Evolutionary conservation across 2,329 filamentous ascomycete genomes (phyloP), one percentile per base, ranked within the genome.

Genomic region (Colletotrichum tamarilloi): DNA sequence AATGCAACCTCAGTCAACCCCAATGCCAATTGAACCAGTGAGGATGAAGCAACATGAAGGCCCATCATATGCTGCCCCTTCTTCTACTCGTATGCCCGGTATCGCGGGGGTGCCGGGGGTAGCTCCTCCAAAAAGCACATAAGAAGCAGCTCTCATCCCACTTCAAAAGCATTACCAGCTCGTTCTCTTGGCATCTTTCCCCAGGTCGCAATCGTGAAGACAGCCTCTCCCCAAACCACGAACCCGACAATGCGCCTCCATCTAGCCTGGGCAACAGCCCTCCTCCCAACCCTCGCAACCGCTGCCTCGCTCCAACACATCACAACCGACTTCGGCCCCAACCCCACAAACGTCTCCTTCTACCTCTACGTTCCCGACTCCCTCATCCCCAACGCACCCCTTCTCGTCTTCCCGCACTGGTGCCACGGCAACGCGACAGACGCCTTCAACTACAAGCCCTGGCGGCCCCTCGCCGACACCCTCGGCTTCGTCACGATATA

Each of bases 391-490:
- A 84, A 79, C 6, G 88, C 89, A 0, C 85, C 86, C 2, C 82
- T 91, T 62, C 81, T 91, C 14, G 87, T 91, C 42, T 89, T 87
- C 73, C 85, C 87, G 46, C 87, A 91, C 82, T 90, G 87, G 84
- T 92, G 90, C 81, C 84, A 85, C 60, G 89, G 90, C 30, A 85
- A 85, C 3, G 90, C 87, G 3, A 79, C 83, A 46, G 85, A 84
- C 2, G 87, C 85, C 76, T 89, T 86, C 79, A 79, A 77, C 4
- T 84, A 83, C 38, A 88, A 87, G 6, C 86, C 87, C 14, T 92
- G 89, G 79, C 86, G 87, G 24, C 82, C 82, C 1, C 81, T 90
- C 12, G 87, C 90, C 6, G 86, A 87, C 72, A 77, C 82, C 58
- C 83, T 90, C 67, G 89, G 88, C 53, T 90, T 87, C 81, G 87